Evolutionary conservation across 208 protist species (phyloP).

Genomic region (Zelonia costaricensis): DNA sequence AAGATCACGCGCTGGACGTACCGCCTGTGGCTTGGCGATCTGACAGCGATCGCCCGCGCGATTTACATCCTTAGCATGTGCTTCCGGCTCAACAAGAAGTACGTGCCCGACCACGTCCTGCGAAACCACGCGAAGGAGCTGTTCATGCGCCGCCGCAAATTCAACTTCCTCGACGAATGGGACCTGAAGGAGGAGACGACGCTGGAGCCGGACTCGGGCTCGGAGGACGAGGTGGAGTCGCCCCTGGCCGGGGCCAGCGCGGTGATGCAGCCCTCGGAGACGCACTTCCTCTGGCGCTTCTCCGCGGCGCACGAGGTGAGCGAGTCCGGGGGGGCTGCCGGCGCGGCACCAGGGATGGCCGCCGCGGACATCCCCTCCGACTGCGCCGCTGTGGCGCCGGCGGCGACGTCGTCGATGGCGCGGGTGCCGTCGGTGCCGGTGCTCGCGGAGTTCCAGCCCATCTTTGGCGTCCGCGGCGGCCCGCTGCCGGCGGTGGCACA

Average conservation of each 20-base stretch:
- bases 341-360: not conserved
- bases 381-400: not conserved
- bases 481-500: not conserved
- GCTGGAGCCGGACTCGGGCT: slow-evolving; percentile 20
- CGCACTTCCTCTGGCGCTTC: slow-evolving; percentile 24
- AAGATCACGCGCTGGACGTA: slow-evolving; percentile 40
- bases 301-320: slow-evolving; percentile 1
- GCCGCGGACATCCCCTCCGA: not conserved
- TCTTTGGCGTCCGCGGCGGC: not conserved
- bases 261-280: slow-evolving; percentile 1
- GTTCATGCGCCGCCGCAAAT: slow-evolving; percentile 26
- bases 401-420: not conserved
- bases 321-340: not conserved
- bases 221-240: slow-evolving; percentile 25
- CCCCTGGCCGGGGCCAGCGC: slow-evolving; percentile 9
- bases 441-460: too few species aligned
- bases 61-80: slow-evolving; percentile 72
- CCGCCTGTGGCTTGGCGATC: slow-evolving; percentile 69
- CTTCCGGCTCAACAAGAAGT: slow-evolving; percentile 85
- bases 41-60: slow-evolving; percentile 56
- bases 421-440: not conserved
- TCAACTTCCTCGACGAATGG: slow-evolving; percentile 27
- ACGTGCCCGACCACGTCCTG: slow-evolving; percentile 83
- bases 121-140: slow-evolving; percentile 61
- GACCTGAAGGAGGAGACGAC: slow-evolving; percentile 18